Evolutionary conservation across 2,329 filamentous ascomycete genomes (phyloP).

Genomic region (Davidsoniella neocaledoniae): DNA sequence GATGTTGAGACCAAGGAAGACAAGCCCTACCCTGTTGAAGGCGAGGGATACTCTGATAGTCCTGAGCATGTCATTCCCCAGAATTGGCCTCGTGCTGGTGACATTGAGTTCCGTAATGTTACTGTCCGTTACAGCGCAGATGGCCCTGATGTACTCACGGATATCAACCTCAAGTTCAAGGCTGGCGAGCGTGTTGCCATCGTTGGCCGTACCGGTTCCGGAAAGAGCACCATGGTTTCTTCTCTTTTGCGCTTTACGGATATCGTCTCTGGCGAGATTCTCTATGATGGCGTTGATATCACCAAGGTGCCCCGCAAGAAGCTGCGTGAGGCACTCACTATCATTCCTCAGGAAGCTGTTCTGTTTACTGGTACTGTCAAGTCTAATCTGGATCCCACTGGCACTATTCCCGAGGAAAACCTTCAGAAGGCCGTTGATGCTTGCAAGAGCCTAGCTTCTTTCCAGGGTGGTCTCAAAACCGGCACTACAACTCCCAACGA

Average conservation of each 20-base stretch:
- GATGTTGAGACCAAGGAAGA: constrained; percentile 21
- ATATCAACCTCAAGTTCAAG: constrained; percentile 25
- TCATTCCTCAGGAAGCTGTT: constrained; percentile 35
- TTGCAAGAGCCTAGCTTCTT: constrained; percentile 30
- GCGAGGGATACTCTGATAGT: constrained; percentile 17
- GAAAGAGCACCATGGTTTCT: constrained; percentile 48
- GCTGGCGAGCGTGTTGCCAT: constrained; percentile 56
- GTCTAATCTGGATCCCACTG: constrained; percentile 41
- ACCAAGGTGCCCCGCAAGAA: constrained; percentile 24
- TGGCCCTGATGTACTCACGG: constrained; percentile 24
- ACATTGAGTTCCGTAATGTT: constrained; percentile 23
- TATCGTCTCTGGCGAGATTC: constrained; percentile 25
- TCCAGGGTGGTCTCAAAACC: constrained; percentile 17
- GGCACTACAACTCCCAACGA: constrained; percentile 14
- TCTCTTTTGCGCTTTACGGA: constrained; percentile 29
- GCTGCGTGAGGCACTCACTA: constrained; percentile 29
- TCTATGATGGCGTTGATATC: constrained; percentile 31
- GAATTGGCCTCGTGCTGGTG: constrained; percentile 21
- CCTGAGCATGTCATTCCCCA: constrained; percentile 16
- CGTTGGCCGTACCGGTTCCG: constrained; percentile 56
- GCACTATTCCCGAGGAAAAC: constrained; percentile 28
- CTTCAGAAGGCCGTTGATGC: constrained; percentile 44
- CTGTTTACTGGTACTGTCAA: constrained; percentile 27
- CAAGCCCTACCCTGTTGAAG: constrained; percentile 17
- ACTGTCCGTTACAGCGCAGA: constrained; percentile 23